Conservation (phyloP, 2,329 filamentous ascomycete species). For the Alternaria arbusti region DNA sequence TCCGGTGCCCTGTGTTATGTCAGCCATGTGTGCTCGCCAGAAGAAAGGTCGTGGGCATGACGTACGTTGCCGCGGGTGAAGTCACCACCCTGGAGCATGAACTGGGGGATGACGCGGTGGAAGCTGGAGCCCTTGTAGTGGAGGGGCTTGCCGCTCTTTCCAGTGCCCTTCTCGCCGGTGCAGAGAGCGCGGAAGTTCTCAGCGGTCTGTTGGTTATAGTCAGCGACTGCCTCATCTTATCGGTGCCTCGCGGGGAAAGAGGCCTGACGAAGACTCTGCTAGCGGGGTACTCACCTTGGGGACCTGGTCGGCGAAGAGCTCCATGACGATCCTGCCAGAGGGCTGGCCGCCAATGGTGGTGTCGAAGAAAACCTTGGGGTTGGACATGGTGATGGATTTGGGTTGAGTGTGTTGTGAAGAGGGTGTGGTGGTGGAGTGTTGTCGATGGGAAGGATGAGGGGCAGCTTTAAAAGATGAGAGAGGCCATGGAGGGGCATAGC, state of each 20-base stretch:
- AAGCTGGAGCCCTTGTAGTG: conserved; percentile 92
- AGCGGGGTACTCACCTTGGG: conserved; percentile 61
- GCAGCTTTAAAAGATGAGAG: conserved; percentile 18
- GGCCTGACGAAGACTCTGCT: conserved; percentile 19
- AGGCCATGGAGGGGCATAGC: conserved; percentile 18
- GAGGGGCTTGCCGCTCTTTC: conserved; percentile 81
- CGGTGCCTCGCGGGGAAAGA: not conserved
- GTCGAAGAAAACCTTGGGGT: conserved; percentile 88
- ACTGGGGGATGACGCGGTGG: conserved; percentile 96
- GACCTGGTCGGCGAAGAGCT: conserved; percentile 70
- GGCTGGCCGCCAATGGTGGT: conserved; percentile 76
- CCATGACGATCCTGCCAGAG: conserved; percentile 81
- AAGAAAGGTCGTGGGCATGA: not conserved
- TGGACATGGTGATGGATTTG: conserved; percentile 34
- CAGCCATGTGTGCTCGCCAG: conserved; percentile 10
- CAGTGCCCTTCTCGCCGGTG: conserved; percentile 89
- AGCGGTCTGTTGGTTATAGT: conserved; percentile 66
- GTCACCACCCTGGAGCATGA: conserved; percentile 98
- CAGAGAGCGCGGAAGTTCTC: conserved; percentile 95
- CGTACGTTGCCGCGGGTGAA: conserved; percentile 92
- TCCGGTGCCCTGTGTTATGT: conserved; percentile 59
- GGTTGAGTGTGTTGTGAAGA: conserved; percentile 3
- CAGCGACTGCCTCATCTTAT: conserved; percentile 10
- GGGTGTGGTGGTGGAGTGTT: conserved; percentile 21
- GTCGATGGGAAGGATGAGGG: conserved; percentile 19